These are phyloP conservation scores for Wickerhamiella domercqiae DNA, from an alignment of 805 yeast genomes.

Conservation along the genomic window DNA sequence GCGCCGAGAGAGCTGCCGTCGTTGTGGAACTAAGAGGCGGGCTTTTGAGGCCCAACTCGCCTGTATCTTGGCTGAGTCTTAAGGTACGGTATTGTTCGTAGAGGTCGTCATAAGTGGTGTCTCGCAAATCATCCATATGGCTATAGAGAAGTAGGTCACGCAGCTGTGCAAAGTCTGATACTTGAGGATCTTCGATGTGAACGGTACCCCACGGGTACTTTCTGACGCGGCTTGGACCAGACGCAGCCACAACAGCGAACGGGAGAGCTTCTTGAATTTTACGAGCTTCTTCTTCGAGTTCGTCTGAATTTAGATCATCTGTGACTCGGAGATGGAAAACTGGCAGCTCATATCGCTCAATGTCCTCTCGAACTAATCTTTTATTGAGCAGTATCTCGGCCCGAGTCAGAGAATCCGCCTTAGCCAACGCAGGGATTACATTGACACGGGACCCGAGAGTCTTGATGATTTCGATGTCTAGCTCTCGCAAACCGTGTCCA, in stretches of 20 bases:
- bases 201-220: conserved; percentile 48
- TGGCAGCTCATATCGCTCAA: conserved; percentile 53
- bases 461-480: conserved; percentile 66
- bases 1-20: no score
- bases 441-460: conserved; percentile 67
- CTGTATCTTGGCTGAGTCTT: conserved; percentile 48
- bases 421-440: conserved; percentile 72
- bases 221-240: conserved; percentile 26
- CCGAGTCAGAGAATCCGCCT: conserved; percentile 71
- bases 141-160: conserved; percentile 68
- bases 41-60: not conserved
- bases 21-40: not conserved
- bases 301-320: conserved; percentile 27
- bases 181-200: conserved; percentile 52
- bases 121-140: conserved; percentile 78
- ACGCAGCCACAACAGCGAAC: conserved; percentile 44
- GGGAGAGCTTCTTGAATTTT: conserved; percentile 45
- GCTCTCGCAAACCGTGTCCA: conserved; percentile 41
- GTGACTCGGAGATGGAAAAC: conserved; percentile 54
- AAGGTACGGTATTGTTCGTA: conserved; percentile 86
- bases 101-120: conserved; percentile 68
- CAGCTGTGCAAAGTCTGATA: conserved; percentile 65
- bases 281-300: conserved; percentile 29
- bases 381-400: conserved; percentile 65
- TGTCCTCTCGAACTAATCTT: conserved; percentile 58